Evolutionary conservation across 495 filamentous ascomycete species (phyloP).

Genomic region (Podospora sp.): DNA sequence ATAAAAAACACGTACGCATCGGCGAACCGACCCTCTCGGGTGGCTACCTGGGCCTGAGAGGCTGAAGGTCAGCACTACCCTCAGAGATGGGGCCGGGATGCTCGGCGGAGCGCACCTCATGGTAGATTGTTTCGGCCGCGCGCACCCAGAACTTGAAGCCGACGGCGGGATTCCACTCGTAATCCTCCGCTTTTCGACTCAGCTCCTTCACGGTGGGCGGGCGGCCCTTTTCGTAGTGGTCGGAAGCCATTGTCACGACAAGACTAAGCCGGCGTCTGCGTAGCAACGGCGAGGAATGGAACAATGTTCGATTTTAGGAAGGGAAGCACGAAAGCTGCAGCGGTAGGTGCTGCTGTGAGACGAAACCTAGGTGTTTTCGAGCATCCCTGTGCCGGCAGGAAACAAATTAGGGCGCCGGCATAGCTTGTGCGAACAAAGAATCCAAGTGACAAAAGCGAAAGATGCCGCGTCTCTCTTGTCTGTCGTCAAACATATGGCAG

Average conservation of each 20-base stretch:
- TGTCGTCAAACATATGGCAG: not conserved
- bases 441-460: not conserved
- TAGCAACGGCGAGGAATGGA: constrained; percentile 6
- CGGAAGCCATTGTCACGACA: constrained; percentile 9
- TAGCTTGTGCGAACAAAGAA: not conserved
- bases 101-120: constrained; percentile 62
- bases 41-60: constrained; percentile 63
- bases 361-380: not conserved
- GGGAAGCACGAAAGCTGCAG: not conserved
- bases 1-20: constrained; percentile 86
- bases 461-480: not conserved
- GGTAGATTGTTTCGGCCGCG: constrained; percentile 73
- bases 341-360: not conserved
- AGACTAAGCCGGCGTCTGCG: not conserved
- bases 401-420: not conserved
- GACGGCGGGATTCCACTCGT: constrained; percentile 75
- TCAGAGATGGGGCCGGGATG: not conserved
- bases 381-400: not conserved
- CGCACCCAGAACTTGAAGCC: constrained; percentile 79
- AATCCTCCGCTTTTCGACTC: constrained; percentile 67
- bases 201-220: constrained; percentile 78
- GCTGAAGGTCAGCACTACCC: constrained; percentile 4
- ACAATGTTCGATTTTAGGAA: not conserved
- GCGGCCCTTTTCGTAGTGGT: constrained; percentile 25
- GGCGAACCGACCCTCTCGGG: constrained; percentile 80